Conservation (phyloP, 345 rosid species). For the Turnera subulata region DNA sequence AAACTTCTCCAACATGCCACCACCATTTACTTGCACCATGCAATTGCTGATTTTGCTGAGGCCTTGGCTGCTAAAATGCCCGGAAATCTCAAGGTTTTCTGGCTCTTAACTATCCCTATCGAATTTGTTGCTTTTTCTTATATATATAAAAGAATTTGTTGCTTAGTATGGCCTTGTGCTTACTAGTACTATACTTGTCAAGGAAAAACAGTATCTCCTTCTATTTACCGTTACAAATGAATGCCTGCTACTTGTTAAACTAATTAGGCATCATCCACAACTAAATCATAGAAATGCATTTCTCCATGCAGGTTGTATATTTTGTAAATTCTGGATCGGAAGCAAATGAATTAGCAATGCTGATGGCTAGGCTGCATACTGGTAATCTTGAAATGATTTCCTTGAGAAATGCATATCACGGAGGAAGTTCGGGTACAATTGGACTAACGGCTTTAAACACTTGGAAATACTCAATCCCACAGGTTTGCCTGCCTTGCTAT, state of each 20-base stretch:
- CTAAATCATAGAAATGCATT: constrained; percentile 3
- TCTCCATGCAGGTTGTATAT: constrained; percentile 71
- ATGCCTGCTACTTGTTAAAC: not conserved
- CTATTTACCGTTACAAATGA: not conserved
- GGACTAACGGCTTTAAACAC: constrained; percentile 89
- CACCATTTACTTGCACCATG: constrained; percentile 81
- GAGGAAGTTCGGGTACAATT: constrained; percentile 86
- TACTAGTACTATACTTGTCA: too few species aligned
- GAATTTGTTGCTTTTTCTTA: not conserved
- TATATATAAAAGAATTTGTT: too few species aligned
- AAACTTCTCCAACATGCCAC: constrained; percentile 91
- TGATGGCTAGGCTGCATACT: constrained; percentile 86
- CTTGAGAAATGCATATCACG: constrained; percentile 91
- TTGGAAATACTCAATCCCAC: constrained; percentile 91
- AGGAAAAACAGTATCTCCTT: too few species aligned
- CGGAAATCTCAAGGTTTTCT: constrained; percentile 71
- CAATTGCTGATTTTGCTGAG: constrained; percentile 85
- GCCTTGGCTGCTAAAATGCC: constrained; percentile 90
- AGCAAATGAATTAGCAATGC: constrained; percentile 92
- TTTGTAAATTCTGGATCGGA: constrained; percentile 92
- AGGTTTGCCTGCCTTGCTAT: constrained; percentile 39
- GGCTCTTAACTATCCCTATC: too few species aligned
- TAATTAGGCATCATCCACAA: not conserved
- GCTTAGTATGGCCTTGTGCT: too few species aligned
- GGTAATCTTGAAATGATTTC: constrained; percentile 89